Conservation (phyloP, 73 alveolate species). For the Tetrahymena malaccensis region DNA sequence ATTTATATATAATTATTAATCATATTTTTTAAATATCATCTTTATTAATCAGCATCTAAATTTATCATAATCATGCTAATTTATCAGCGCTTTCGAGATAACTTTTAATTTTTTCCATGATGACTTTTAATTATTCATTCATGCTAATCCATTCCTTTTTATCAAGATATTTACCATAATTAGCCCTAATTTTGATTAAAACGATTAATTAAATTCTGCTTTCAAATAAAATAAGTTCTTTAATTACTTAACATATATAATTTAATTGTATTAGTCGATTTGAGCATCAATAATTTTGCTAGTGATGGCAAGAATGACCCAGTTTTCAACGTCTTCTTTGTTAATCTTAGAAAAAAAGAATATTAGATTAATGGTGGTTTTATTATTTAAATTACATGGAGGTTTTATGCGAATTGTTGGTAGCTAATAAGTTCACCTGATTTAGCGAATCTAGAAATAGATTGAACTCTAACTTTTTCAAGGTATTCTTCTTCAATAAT, state of each 20-base stretch:
- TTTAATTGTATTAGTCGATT: background rate
- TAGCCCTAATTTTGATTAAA: background rate
- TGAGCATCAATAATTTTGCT: background rate
- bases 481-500: background rate
- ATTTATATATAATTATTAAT: too few relatives aligned
- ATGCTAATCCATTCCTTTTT: background rate
- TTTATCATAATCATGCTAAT: background rate
- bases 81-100: background rate
- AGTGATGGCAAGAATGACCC: background rate
- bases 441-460: background rate
- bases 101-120: background rate
- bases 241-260: background rate
- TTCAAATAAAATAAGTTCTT: background rate
- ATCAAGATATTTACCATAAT: background rate
- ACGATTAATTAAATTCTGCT: background rate
- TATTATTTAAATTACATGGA: background rate
- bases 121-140: background rate
- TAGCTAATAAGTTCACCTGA: background rate
- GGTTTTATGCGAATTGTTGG: background rate
- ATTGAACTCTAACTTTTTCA: background rate
- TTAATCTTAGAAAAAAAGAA: background rate
- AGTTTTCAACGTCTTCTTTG: background rate
- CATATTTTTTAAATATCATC: background rate
- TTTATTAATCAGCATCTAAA: too few relatives aligned
- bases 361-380: background rate